Percentiles rank a stretch among this genome's conserved stretches.
These are phyloP conservation scores for Periconia sp. DNA, from an alignment of 2,329 filamentous ascomycete species.

Conservation along the genomic window DNA sequence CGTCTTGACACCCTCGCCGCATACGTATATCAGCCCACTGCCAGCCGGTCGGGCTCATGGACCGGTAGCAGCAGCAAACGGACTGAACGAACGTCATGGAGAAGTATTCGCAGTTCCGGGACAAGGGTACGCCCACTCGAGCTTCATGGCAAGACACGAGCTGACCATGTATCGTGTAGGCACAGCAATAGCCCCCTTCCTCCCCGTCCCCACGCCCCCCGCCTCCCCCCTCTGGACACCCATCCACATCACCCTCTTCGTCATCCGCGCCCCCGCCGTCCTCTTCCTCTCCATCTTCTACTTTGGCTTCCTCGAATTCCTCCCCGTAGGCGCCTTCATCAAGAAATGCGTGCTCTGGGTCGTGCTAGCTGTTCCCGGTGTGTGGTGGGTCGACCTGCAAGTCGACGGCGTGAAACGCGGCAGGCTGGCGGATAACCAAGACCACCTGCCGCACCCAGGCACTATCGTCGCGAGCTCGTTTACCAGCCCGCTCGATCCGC, in stretches of 20 bases:
- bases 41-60: slow-evolving; percentile 15
- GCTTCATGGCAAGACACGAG: too few species aligned
- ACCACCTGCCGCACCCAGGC: slow-evolving; percentile 77
- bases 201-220: slow-evolving; percentile 74
- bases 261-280: slow-evolving; percentile 80
- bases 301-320: slow-evolving; percentile 81
- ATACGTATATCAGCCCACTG: too few species aligned
- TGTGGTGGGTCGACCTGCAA: slow-evolving; percentile 99
- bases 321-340: slow-evolving; percentile 71
- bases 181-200: slow-evolving; percentile 94
- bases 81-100: slow-evolving; percentile 75
- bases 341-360: slow-evolving; percentile 90
- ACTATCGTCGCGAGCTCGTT: slow-evolving; percentile 89
- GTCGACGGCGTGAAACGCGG: slow-evolving; percentile 90
- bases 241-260: slow-evolving; percentile 74
- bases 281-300: slow-evolving; percentile 71
- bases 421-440: slow-evolving; percentile 21
- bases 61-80: slow-evolving; percentile 12
- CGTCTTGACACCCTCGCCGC: too few species aligned
- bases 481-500: slow-evolving; percentile 88
- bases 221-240: slow-evolving; percentile 66
- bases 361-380: slow-evolving; percentile 84
- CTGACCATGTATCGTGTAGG: too few species aligned
- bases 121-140: slow-evolving; percentile 75
- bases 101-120: slow-evolving; percentile 91